These are phyloP conservation scores for Candolleomyces aberdarensis DNA, from an alignment of 768 basidiomycete species.

Conservation along the genomic window DNA sequence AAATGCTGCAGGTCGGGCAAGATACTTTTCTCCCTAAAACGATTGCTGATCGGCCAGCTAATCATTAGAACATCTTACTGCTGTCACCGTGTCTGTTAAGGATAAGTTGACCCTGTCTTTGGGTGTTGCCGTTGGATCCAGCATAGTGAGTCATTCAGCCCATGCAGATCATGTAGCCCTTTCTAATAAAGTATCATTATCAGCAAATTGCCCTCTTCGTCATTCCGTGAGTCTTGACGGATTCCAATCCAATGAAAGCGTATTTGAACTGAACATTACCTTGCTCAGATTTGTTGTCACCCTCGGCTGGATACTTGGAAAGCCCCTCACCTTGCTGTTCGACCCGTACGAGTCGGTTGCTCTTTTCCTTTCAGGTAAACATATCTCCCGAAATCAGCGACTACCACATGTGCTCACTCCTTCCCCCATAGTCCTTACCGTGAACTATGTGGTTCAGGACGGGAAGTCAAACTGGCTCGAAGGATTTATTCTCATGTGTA, in stretches of 20 bases:
- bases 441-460: constrained; percentile 79
- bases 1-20: constrained; percentile 67
- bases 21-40: neutral
- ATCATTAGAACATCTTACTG: constrained; percentile 75
- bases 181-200: constrained; percentile 1
- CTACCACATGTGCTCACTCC: neutral
- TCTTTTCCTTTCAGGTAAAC: constrained; percentile 42
- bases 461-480: constrained; percentile 86
- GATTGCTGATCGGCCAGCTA: neutral
- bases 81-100: constrained; percentile 89
- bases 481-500: constrained; percentile 52
- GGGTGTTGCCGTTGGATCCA: constrained; percentile 86
- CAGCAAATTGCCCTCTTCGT: constrained; percentile 86
- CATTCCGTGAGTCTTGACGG: constrained; percentile 57
- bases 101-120: constrained; percentile 85
- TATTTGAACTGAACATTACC: neutral
- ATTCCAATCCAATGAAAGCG: neutral
- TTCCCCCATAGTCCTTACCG: constrained; percentile 58
- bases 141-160: constrained; percentile 51
- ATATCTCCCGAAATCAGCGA: neutral
- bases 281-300: constrained; percentile 61
- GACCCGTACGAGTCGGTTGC: constrained; percentile 85
- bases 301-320: constrained; percentile 79
- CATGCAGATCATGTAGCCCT: neutral
- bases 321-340: constrained; percentile 77